Conservation (phyloP, 2,329 filamentous ascomycete species). For the Penicillium nordicum region DNA sequence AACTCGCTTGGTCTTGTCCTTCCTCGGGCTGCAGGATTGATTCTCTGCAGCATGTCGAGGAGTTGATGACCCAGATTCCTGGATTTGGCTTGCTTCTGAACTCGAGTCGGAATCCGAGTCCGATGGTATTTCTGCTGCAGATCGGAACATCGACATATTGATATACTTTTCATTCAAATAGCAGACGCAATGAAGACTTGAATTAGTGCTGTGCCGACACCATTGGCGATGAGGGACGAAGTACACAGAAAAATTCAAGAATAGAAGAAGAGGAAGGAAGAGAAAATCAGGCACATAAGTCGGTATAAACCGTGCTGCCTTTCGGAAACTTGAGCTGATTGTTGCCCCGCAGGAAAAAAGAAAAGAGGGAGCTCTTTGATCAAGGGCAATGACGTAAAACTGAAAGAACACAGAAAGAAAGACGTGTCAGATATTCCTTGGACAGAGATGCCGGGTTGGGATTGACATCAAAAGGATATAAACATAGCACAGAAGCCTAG, state of each 20-base stretch:
- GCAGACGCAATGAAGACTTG: neutral
- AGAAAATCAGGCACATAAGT: neutral
- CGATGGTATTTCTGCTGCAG: slow-evolving; percentile 38
- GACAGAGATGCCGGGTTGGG: slow-evolving; percentile 7
- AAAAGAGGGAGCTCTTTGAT: neutral
- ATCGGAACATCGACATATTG: slow-evolving; percentile 42
- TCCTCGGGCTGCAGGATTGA: neutral
- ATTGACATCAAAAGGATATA: slow-evolving; percentile 12
- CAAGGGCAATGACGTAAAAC: neutral
- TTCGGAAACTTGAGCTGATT: neutral
- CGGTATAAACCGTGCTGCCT: neutral
- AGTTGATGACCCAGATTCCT: slow-evolving; percentile 6
- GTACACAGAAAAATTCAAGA: neutral
- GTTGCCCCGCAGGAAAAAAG: slow-evolving; percentile 6
- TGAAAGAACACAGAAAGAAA: neutral
- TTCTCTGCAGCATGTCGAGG: neutral
- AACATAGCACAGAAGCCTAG: slow-evolving; percentile 17
- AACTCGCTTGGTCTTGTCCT: slow-evolving; percentile 4
- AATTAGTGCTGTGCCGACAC: neutral
- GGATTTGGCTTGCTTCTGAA: slow-evolving; percentile 24
- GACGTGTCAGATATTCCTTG: neutral
- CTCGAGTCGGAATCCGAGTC: slow-evolving; percentile 31
- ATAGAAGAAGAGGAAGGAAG: neutral
- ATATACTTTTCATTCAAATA: neutral
- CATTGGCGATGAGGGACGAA: neutral